Evolutionary conservation across 306 rosid genomes (phyloP), one percentile per base, ranked within the genome.

Genomic region (Parietaria judaica): DNA sequence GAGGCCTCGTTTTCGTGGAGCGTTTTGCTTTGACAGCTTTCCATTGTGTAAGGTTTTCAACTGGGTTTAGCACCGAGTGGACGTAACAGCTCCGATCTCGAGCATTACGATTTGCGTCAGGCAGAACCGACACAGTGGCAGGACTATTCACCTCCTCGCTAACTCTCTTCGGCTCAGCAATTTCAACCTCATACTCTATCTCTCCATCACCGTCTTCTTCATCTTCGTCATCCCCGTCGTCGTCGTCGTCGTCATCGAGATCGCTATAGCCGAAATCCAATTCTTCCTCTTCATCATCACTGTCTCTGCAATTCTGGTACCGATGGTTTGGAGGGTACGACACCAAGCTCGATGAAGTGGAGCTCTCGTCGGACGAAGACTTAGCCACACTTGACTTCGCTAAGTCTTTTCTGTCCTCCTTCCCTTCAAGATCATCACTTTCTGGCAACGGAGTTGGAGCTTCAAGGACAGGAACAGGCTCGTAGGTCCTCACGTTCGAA

Each of bases 31-130:
- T 87, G 10, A 71, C 83, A 49, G 72, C 78, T 79, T 87, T 87
- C 90, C 90, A 87, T 56, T 87, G 96, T 8, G 86, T 64, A 36
- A 90, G 80, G 38, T 90, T 87, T 62, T 90, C 96, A 13, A 87
- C 96, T 0, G 96, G 96, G 65, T 81, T 87, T 73, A 87, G 66
- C 70, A 90, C 95, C 47, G 97, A 73, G 75, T 79, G 95, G 72
- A 83, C 95, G 74, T 86, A 83, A 50, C 54, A 74, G 81, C 81
- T 85, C 68, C 97, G 79, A 48, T 87, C 89, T 67, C 95, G 76
- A 55, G 69, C 88, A 53, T 67, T 79, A 1, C 66, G 65, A 16
- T 76, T 82, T 65, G 60, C 67, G 16, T 77, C 84, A 13, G 37
- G 37, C 66, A 51, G 65, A 67, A 43, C 59, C 67, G 72, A 65